A percentile compares a stretch with the other conserved stretches of the same genome.
Evolutionary conservation across 2,329 filamentous ascomycete genomes (phyloP).

Genomic region (Sporothrix pallida): DNA sequence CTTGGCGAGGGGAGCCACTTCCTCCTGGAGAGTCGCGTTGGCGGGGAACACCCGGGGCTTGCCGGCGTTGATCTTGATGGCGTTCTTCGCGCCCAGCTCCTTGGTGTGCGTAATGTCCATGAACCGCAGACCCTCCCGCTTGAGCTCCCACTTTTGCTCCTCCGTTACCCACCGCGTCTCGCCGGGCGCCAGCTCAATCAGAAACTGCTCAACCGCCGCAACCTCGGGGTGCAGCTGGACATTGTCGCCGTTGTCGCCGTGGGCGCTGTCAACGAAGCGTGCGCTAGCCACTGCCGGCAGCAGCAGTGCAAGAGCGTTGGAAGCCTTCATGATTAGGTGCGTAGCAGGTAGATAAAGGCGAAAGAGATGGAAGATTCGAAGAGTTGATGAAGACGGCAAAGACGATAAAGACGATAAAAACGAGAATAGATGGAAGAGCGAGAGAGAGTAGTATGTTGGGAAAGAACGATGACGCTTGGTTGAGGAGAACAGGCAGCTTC

Average conservation of each 20-base stretch:
- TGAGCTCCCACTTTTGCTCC: conserved; percentile 91
- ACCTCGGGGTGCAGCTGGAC: conserved; percentile 55
- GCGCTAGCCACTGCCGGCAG: conserved; percentile 58
- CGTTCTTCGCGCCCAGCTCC: conserved; percentile 61
- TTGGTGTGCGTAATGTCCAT: conserved; percentile 88
- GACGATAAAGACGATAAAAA: neutral
- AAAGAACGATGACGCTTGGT: conserved; percentile 15
- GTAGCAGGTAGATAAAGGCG: neutral
- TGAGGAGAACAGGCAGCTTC: conserved; percentile 20
- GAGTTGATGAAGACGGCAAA: neutral
- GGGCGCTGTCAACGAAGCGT: conserved; percentile 61
- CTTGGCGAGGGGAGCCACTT: conserved; percentile 69
- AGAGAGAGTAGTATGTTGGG: neutral
- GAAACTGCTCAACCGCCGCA: conserved; percentile 60
- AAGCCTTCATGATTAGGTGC: conserved; percentile 61
- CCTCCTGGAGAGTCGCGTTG: conserved; percentile 60
- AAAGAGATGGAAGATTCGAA: neutral
- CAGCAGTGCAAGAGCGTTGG: conserved; percentile 58
- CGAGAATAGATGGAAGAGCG: neutral
- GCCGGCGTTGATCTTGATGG: conserved; percentile 58
- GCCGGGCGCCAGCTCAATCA: conserved; percentile 85
- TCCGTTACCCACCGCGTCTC: conserved; percentile 88
- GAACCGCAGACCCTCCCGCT: conserved; percentile 83
- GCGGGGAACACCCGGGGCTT: conserved; percentile 58
- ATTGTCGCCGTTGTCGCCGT: conserved; percentile 57